Percentiles rank a stretch among this genome's conserved stretches.
phyloP scores from a whole-genome alignment of 352 stramenopile species.

The Globisporangium nunn region DNA sequence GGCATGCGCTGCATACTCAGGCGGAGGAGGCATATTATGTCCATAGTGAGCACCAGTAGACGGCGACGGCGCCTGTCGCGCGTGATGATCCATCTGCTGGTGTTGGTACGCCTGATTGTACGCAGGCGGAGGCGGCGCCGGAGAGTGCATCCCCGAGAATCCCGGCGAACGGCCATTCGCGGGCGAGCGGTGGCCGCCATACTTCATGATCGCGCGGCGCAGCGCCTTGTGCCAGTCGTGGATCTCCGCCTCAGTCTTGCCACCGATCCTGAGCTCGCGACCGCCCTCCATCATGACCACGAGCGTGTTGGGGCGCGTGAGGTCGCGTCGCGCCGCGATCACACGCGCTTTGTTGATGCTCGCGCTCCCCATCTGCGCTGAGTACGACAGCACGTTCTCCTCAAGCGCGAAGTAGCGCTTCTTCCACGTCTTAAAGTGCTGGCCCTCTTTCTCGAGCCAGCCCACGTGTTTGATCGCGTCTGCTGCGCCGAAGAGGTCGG shows the following conservation, averaged over 20 bases:
- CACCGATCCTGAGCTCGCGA: slow-evolving; percentile 56
- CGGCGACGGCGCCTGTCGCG: background rate
- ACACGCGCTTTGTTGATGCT: slow-evolving; percentile 44
- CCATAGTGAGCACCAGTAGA: background rate
- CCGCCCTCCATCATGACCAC: slow-evolving; percentile 57
- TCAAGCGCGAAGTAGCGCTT: slow-evolving; percentile 66
- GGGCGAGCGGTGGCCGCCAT: slow-evolving; percentile 23
- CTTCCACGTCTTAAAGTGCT: slow-evolving; percentile 77
- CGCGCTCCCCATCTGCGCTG: slow-evolving; percentile 36
- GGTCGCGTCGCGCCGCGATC: slow-evolving; percentile 45
- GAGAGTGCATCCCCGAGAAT: background rate
- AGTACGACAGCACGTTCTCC: slow-evolving; percentile 59
- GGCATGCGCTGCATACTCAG: slow-evolving; percentile 1
- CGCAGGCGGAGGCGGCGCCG: background rate
- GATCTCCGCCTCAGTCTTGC: slow-evolving; percentile 57
- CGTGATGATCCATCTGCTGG: background rate
- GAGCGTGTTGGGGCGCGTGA: slow-evolving; percentile 52
- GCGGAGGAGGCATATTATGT: background rate
- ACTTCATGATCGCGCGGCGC: slow-evolving; percentile 29
- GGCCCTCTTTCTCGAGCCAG: slow-evolving; percentile 75
- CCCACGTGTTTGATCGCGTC: slow-evolving; percentile 56
- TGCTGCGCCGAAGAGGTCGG: background rate
- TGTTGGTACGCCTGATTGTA: background rate
- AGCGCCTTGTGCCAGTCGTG: slow-evolving; percentile 68
- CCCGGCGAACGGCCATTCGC: slow-evolving; percentile 6